Base-by-base conservation (phyloP, 345 rosid species). In the Eucalyptus grandis region DNA sequence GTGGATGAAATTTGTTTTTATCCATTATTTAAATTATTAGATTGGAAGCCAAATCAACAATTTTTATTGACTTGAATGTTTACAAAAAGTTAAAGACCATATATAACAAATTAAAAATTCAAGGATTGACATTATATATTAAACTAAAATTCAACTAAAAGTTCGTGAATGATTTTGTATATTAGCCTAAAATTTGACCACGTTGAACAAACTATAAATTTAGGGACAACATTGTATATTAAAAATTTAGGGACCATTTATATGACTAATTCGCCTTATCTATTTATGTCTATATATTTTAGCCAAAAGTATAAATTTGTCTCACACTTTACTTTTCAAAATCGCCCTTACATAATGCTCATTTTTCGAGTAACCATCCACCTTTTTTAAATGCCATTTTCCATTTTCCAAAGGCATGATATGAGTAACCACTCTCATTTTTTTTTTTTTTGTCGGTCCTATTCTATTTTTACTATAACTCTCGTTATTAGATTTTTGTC, bases 141-240 rank as follows among this genome's bases (percentile, higher is more conserved):
- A 14, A 3, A 2, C 16, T 60, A 0, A 27, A 60, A 30, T 27
- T 60, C 5, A 60, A 27, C 26, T 53, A 53, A 53, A 53, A 53
- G 11, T 53, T 53, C 0, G 0, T 53, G 58, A 53, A 53, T 53
- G 26, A 53, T 0, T 0, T 12, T 27, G 4, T 10, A 60, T 60
- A 27, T 60, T 60, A 13, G 4, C 8, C 8, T 27, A 1, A 27
- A 60, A 0, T 60, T 60, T 14, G n/a, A 60, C 2, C 16, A 60
- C 2, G 0, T 27, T 60, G 15, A 60, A 27, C 2, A 60, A 60
- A 12, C 6, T 60, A 58, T 0, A 58, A 58, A 27, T 58, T 58
- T 26, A 58, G 13, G 7, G 30, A 58, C 14, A 26, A 0, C 6
- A 8, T 21, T 8, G 11, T 19, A 19, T 21, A 54, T 54, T 54